Percentiles rank a stretch among this genome's conserved stretches.
These are phyloP conservation scores for Fimicolochytrium jonesii DNA, from an alignment of 192 early-diverging fungal species.

Conservation along the genomic window DNA sequence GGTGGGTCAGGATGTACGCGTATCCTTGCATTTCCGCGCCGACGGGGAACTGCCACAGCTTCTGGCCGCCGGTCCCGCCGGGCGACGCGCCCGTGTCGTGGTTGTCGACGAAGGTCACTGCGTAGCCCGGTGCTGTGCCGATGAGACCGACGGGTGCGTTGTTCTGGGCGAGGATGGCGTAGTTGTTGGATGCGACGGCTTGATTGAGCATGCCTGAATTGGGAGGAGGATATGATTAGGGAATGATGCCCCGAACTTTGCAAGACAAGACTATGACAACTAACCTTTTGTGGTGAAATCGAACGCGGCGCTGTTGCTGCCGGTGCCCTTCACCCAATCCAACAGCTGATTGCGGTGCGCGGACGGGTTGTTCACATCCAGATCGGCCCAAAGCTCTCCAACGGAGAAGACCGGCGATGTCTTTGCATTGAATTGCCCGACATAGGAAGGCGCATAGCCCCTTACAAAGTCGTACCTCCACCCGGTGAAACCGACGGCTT, in stretches of 20 bases:
- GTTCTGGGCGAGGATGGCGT: not conserved
- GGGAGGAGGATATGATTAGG: too few species aligned
- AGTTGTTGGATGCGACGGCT: not conserved
- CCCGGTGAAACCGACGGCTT: not conserved
- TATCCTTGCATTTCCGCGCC: not conserved
- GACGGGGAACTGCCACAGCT: not conserved
- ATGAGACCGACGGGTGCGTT: not conserved
- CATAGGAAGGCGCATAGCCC: not conserved
- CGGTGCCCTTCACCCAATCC: not conserved
- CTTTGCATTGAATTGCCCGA: not conserved
- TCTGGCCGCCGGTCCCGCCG: not conserved
- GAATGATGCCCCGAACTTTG: too few species aligned
- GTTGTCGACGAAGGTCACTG: constrained; percentile 16
- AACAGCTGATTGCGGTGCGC: not conserved
- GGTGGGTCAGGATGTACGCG: constrained; percentile 15
- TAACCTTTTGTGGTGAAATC: constrained; percentile 17
- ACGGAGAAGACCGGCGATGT: not conserved
- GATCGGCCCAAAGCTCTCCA: not conserved
- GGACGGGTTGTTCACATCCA: not conserved
- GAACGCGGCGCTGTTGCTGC: not conserved
- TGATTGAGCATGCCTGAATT: not conserved
- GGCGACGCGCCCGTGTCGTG: constrained; percentile 13
- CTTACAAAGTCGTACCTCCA: constrained; percentile 4
- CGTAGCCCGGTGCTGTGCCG: not conserved
- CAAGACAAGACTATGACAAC: too few species aligned